Evolutionary conservation across 2,329 filamentous ascomycete species (phyloP).

Genomic region (Alternaria postmessia): DNA sequence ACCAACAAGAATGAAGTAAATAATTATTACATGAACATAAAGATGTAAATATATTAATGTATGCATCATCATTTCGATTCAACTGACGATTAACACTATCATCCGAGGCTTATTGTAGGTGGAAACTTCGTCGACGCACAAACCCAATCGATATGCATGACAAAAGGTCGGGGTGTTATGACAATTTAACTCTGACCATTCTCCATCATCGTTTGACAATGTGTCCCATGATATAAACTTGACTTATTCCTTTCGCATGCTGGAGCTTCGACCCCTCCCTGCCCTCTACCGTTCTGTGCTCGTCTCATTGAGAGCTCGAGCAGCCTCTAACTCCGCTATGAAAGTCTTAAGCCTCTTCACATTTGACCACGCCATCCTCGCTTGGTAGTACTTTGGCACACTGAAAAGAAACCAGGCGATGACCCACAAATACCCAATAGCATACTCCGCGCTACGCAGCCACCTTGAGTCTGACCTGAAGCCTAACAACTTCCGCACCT

Average conservation of each 20-base stretch:
- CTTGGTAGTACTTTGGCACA: constrained; percentile 22
- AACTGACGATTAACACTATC: not conserved
- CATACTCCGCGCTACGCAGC: constrained; percentile 13
- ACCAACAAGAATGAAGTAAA: constrained; percentile 7
- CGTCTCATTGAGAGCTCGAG: constrained; percentile 6
- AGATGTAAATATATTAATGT: not conserved
- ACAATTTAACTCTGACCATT: not conserved
- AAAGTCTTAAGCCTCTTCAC: not conserved
- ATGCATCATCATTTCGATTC: not conserved
- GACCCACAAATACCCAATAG: constrained; percentile 26
- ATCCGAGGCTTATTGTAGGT: not conserved
- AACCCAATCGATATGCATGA: not conserved
- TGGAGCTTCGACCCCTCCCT: not conserved
- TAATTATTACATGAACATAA: not conserved
- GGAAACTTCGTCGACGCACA: not conserved
- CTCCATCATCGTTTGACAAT: not conserved
- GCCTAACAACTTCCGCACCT: not conserved
- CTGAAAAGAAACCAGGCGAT: constrained; percentile 29
- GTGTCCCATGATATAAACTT: not conserved
- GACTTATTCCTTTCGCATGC: not conserved
- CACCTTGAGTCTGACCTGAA: constrained; percentile 1
- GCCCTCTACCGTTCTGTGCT: not conserved
- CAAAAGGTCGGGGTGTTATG: not conserved
- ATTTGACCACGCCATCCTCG: constrained; percentile 22
- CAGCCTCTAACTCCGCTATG: not conserved